Base-by-base conservation (phyloP, 139 green algal genomes). In the Micromonas commoda region DNA sequence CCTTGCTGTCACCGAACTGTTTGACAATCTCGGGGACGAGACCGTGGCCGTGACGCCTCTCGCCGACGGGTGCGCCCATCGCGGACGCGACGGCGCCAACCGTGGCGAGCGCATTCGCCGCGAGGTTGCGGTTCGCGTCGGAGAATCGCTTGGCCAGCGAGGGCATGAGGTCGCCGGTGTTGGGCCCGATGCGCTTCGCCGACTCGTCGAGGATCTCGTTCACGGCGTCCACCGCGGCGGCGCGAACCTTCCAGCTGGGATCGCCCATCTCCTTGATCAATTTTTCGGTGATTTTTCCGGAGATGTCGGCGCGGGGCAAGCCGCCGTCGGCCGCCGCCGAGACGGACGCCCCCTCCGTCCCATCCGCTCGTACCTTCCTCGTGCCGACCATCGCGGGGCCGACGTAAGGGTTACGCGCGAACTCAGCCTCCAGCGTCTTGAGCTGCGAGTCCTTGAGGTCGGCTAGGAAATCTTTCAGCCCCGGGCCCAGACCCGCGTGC, bases 121-220 rank as follows among this genome's bases (percentile, higher is more conserved):
- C 85, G 38, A 97, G 86, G 84, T 98, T 99, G 78, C 91, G 92
- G 87, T 99, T 99, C 64, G 74, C 89, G 85, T 99, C 95, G 1
- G 79, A 64, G 76, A 98, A 79, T 21, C 94, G 88, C 21, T 57
- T 85, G 85, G 94, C 95, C 1, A 98, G 86, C 0, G 87, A 86
- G 1, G 76, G n/a, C 29, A 97, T 77, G 29, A 98, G 84, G 34
- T 97, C 93, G 24, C 88, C 89, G 64, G 75, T 68, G 24, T 52
- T 75, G 6, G 76, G 65, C 37, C 64, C 35, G n/a, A 88, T 83
- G 5, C 73, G 32, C 1, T 61, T 70, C 21, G 74, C 35, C 35
- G 79, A 79, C 16, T 85, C 77, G 20, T 39, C 77, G 9, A 89
- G 75, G 23, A 89, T 82, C 24, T 6, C 29, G 24, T 84, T 76